Percentiles rank a stretch among this genome's conserved stretches.
phyloP scores from a whole-genome alignment of 2,329 filamentous ascomycete species.

The Phoma sp. region DNA sequence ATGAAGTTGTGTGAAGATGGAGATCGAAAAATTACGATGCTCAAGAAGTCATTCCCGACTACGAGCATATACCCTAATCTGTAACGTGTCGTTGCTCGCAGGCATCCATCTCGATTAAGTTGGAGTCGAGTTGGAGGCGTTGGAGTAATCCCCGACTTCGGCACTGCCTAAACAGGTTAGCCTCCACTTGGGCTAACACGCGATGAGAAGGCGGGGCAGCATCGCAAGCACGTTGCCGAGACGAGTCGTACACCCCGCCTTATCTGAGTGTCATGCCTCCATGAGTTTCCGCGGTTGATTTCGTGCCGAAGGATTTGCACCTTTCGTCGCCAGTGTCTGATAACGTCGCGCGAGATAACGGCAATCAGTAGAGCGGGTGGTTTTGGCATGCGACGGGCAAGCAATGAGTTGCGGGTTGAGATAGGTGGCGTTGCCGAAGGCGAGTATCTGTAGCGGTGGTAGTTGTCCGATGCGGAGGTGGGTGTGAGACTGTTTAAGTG shows the following conservation, averaged over 20 bases:
- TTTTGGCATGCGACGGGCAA: not conserved
- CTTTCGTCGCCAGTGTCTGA: not conserved
- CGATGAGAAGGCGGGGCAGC: too few relatives aligned
- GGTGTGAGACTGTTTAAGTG: not conserved
- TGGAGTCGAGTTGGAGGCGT: not conserved
- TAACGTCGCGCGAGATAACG: conserved; percentile 7
- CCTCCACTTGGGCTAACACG: too few relatives aligned
- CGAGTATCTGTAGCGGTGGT: not conserved
- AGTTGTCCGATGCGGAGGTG: not conserved
- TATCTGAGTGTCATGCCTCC: too few relatives aligned
- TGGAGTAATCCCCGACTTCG: not conserved
- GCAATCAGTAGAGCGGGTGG: not conserved
- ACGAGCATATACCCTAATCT: too few relatives aligned
- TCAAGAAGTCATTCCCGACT: too few relatives aligned
- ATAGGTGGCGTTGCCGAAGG: not conserved
- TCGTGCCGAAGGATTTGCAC: too few relatives aligned
- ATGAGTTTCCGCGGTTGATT: too few relatives aligned
- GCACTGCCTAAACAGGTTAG: not conserved
- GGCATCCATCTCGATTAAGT: not conserved
- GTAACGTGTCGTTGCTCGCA: not conserved
- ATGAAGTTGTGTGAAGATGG: not conserved
- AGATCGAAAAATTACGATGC: not conserved
- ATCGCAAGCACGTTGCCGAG: too few relatives aligned
- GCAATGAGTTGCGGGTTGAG: not conserved
- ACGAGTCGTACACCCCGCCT: too few relatives aligned